These are phyloP conservation scores for Nitzschia inconspicua DNA, from an alignment of 108 stramenopile species.

Conservation along the genomic window DNA sequence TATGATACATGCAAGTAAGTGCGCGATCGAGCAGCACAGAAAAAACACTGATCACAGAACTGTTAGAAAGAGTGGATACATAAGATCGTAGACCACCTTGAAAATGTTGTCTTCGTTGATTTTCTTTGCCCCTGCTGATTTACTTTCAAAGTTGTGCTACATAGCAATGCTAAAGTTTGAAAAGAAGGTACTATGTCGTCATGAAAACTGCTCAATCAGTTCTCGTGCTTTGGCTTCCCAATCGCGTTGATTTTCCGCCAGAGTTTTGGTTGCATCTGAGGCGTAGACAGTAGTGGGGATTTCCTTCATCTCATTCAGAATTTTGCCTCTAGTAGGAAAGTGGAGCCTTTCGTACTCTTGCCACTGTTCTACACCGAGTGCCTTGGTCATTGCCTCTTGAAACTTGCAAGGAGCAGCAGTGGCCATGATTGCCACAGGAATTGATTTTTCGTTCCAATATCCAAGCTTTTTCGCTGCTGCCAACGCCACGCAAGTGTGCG, in stretches of 20 bases:
- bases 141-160: too few species aligned
- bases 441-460: constrained; percentile 13
- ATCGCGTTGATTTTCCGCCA: constrained; percentile 33
- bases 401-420: constrained; percentile 89
- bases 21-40: too few species aligned
- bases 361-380: constrained; percentile 64
- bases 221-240: constrained; percentile 39
- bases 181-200: background rate
- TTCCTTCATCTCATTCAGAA: constrained; percentile 16
- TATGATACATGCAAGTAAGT: too few species aligned
- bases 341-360: constrained; percentile 30
- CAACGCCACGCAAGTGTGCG: constrained; percentile 85
- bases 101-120: too few species aligned
- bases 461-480: constrained; percentile 63
- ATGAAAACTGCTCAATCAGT: constrained; percentile 16
- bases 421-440: constrained; percentile 58
- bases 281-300: constrained; percentile 22
- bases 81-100: too few species aligned
- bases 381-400: constrained; percentile 54
- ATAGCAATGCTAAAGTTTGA: background rate
- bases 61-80: too few species aligned
- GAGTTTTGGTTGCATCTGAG: background rate
- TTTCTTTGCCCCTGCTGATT: too few species aligned
- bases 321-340: constrained; percentile 51
- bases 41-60: too few species aligned